phyloP scores from a whole-genome alignment of 2,329 filamentous ascomycete species.

The Coleophoma crateriformis region DNA sequence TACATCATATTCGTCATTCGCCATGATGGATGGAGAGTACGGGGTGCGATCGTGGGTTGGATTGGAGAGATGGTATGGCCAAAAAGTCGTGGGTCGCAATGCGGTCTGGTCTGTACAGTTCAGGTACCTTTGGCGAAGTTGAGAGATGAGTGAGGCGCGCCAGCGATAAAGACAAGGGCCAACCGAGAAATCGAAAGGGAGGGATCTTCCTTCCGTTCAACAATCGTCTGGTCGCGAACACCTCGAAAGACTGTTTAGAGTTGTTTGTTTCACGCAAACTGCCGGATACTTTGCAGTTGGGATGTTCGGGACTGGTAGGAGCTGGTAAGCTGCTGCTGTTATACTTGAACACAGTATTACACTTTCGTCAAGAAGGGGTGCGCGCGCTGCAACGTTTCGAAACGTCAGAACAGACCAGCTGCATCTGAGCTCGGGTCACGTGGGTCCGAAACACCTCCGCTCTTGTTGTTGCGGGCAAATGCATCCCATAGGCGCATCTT shows the following conservation, averaged over 20 bases:
- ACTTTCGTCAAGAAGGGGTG: too few species aligned
- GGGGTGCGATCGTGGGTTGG: conserved; percentile 10
- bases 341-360: too few species aligned
- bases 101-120: background rate
- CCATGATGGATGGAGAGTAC: conserved; percentile 59
- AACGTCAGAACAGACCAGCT: too few species aligned
- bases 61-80: conserved; percentile 10
- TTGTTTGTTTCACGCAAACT: background rate
- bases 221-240: background rate
- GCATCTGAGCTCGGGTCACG: too few species aligned
- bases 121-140: conserved; percentile 2
- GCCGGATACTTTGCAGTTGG: background rate
- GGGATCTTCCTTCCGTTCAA: background rate
- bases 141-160: conserved; percentile 1
- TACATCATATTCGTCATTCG: conserved; percentile 99
- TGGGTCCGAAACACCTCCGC: too few species aligned
- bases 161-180: background rate
- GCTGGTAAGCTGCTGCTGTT: too few species aligned
- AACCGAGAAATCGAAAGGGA: background rate
- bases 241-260: background rate
- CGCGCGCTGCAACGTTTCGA: too few species aligned
- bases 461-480: too few species aligned
- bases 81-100: conserved; percentile 1
- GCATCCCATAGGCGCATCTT: too few species aligned
- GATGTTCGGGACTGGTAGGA: too few species aligned